Base-by-base conservation (phyloP, 345 rosid genomes). In the Camelina sativa region DNA sequence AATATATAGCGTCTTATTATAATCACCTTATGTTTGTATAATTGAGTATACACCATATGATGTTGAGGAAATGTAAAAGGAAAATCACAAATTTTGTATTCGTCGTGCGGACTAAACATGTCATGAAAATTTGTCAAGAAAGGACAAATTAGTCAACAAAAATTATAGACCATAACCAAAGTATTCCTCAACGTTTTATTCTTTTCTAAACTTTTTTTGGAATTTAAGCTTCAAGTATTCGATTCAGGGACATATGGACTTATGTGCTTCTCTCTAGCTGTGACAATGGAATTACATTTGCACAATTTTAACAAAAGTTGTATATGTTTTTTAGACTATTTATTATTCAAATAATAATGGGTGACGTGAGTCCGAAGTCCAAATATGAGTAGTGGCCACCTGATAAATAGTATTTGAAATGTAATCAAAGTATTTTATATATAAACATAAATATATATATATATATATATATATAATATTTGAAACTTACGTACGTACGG, bases 51-150 rank as follows among this genome's bases (percentile, higher is more conserved):
- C 40, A 47, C 40, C 17, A 32, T 30, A 15, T 7, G 20, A 30
- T 15, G 8, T 30, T 30, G 40, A 57, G 32, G 22, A n/a, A 30
- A 4, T n/a, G 38, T 30, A 30, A 32, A 30, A 56, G 61, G 11
- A 28, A 30, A 55, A 7, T 13, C 6, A 30, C 19, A 28, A 28
- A 28, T 15, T 48, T 56, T 56, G 61, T 13, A 56, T 28, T 30
- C 20, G 17, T 4, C 61, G 30, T 56, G 22, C 40, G 61, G 40
- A 56, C 6, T 56, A 32, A 56, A 56, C n/a, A 56, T 56, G 40
- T 56, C 40, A 57, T n/a, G 62, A n/a, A 57, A 20, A 57, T 3
- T 32, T 32, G 11, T 57, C 12, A 32, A 56, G 15, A 22, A 30
- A 4, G 17, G 40, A 15, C 40, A 6, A 57, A 32, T n/a, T 30